Evolutionary conservation across 2,329 filamentous ascomycete genomes (phyloP), one percentile per base, ranked within the genome.

Genomic region (Nigrospora osmanthi): DNA sequence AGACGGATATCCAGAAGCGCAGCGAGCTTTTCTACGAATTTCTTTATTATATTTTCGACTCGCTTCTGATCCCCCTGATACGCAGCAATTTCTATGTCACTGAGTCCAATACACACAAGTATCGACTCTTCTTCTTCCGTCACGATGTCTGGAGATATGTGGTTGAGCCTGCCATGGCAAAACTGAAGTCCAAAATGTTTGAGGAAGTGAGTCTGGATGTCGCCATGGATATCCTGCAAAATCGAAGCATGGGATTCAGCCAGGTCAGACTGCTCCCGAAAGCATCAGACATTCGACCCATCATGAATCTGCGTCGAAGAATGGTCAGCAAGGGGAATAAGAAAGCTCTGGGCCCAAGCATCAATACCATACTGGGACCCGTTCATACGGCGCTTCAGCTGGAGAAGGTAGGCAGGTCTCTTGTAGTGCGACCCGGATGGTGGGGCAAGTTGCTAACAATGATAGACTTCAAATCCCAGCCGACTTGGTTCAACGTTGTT

Each of bases 1-100:
- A 73, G 47, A 82, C 84, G 0, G 91, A 97, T 58, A 70, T 78
- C 30, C 66, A 69, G 7, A 97, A 96, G 63, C 82, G 90, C 11
- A 71, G 69, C 23, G 87, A 96, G 57, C 73, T 97, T 0, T 78
- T 96, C 40, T 67, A 81, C 43, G 93, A 98, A 61, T 82, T 97
- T 47, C 57, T 97, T 7, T 97, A 96, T 66, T 98, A 90, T 60
- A 53, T 95, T 4, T 93, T 98, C 56, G 93, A 98, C 63, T 96
- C 90, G 0, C 73, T 96, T 17, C 60, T 98, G 45, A 86, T 97
- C 54, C 91, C 93, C 11, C 73, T 98, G 9, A 77, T 97, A 40
- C 81, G 87, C 32, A 82, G 80, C 50, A 90, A 93, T 57, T 98
- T 98, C 57, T 91, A 97, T 58, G 87, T 96, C 34, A 98, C 93